These are phyloP conservation scores for Entophlyctis luteolus DNA, from an alignment of 192 early-diverging fungal genomes.

Conservation along the genomic window DNA sequence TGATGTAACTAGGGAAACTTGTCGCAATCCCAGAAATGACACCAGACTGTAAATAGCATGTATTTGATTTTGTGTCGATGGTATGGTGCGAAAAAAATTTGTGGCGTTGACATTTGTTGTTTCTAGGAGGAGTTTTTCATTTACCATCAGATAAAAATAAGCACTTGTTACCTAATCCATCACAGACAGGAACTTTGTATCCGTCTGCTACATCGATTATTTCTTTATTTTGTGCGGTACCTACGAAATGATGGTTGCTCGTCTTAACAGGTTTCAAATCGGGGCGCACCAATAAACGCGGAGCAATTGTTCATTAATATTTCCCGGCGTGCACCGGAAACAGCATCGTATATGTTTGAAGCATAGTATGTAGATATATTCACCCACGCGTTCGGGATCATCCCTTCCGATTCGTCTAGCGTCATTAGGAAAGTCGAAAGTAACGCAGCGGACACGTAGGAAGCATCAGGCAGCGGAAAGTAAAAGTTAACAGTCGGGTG, in stretches of 20 bases:
- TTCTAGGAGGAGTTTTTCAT: not conserved
- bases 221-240: not conserved
- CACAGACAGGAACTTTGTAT: slow-evolving; percentile 4
- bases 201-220: not conserved
- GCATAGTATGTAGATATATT: not conserved
- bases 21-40: not conserved
- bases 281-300: slow-evolving; percentile 10
- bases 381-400: not conserved
- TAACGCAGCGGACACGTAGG: not conserved
- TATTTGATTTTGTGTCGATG: not conserved
- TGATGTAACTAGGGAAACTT: not conserved
- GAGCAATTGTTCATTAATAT: not conserved
- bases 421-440: slow-evolving; percentile 6
- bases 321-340: not conserved
- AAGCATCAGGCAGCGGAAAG: slow-evolving; percentile 6
- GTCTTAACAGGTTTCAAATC: not conserved
- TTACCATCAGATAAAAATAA: not conserved
- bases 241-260: not conserved
- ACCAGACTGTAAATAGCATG: not conserved
- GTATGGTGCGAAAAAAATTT: slow-evolving; percentile 21
- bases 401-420: not conserved
- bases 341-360: not conserved
- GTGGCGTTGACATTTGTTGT: not conserved
- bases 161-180: not conserved
- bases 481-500: not conserved